Conservation (phyloP, 1,139 yeast species). For the Saccharomyces pastorianus region DNA sequence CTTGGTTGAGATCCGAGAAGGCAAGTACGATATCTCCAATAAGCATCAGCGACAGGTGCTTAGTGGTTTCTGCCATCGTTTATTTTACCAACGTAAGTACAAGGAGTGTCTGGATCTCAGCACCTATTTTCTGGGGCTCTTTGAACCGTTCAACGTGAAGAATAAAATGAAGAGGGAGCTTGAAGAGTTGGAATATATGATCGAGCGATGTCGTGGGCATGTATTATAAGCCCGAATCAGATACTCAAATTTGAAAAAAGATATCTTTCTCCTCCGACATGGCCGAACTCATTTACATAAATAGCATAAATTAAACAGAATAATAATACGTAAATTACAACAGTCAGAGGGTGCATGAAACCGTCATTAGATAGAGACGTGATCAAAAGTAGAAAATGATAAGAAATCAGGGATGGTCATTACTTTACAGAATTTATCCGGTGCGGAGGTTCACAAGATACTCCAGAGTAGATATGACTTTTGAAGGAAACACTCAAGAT, state of each 20-base stretch:
- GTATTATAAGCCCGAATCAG: conserved; percentile 28
- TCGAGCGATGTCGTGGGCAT: conserved; percentile 15
- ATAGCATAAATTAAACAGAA: not conserved
- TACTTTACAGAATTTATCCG: not conserved
- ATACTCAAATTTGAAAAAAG: not conserved
- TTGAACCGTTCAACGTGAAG: conserved; percentile 27
- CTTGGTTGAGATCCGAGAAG: conserved; percentile 2
- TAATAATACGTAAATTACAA: not conserved
- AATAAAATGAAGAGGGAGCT: conserved; percentile 40
- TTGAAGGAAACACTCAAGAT: conserved; percentile 42
- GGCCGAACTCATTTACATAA: not conserved
- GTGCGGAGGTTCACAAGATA: not conserved
- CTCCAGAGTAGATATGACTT: conserved; percentile 23
- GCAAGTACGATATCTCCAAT: conserved; percentile 12
- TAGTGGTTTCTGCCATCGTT: conserved; percentile 33
- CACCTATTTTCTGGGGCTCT: conserved; percentile 27
- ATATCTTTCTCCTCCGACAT: not conserved
- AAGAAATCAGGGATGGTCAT: not conserved
- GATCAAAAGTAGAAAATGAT: not conserved
- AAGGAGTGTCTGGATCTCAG: conserved; percentile 39
- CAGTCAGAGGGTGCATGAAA: not conserved
- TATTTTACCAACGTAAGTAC: conserved; percentile 44
- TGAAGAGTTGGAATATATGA: conserved; percentile 40
- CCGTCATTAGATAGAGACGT: not conserved
- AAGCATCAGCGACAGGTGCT: conserved; percentile 29